Base-by-base conservation (phyloP, 1,139 yeast genomes). In the Kodamaea sp. region DNA sequence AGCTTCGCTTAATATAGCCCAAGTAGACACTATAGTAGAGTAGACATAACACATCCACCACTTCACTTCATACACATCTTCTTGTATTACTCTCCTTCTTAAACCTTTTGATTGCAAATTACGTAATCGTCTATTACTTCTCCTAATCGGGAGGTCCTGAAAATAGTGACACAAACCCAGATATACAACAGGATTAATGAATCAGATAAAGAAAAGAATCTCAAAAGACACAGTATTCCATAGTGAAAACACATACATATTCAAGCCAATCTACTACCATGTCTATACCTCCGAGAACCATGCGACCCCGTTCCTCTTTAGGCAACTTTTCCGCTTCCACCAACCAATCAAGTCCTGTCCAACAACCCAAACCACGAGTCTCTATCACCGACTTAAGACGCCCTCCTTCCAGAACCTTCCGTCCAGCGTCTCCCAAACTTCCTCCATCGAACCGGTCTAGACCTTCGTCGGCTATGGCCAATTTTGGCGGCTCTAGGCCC, bases 381-480 rank as follows among this genome's bases (percentile, higher is more conserved):
- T 41, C 32, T 20, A 38, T 41, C 38, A 28, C 44, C 5, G 52
- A 48, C 23, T 41, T 46, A 21, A 39, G 50, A 27, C 41, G 60
- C 11, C 59, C 61, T 4, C 55, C 59, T 4, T 47, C 58, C 4
- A 38, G 59, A 26, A 41, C 46, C 6, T 36, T 37, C 35, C 30
- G 53, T 4, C 53, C 57, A 4, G 47, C 46, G 14, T 51, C 58
- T 15, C 59, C 59, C 5, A 37, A 52, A 22, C 32, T 32, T 12
- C 27, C 28, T 7, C 29, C 36, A 7, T n/a, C 23, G 4, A n/a
- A 11, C n/a, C 26, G 33, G 7, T 51, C 64, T 4, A 41, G 73
- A 20, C 72, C 74, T 2, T 61, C 66, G 5, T 67, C 74, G 0
- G 56, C 74, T 4, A 52, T 67, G 57, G 66, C 68, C 30, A 42